Evolutionary conservation across 2,329 filamentous ascomycete genomes (phyloP).

Genomic region (Penicillium olsonii): DNA sequence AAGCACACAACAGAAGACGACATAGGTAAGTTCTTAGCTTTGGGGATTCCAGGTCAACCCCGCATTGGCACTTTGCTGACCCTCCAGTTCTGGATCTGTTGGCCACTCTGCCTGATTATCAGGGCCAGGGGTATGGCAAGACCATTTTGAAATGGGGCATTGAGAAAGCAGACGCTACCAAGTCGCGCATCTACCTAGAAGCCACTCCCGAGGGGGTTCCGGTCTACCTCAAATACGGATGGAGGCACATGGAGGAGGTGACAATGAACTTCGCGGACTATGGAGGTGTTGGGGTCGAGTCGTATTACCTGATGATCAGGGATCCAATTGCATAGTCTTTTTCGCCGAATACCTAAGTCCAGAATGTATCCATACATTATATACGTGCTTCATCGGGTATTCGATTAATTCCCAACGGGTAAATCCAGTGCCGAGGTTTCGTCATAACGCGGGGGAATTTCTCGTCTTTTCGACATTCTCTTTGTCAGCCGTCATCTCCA

Average conservation of each 20-base stretch:
- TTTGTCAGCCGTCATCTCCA: not conserved
- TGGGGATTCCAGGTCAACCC: conserved; percentile 10
- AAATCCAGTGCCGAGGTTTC: conserved; percentile 1
- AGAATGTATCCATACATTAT: too few species aligned
- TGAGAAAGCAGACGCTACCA: conserved; percentile 47
- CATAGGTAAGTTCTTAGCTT: conserved; percentile 30
- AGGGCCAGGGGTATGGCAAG: conserved; percentile 50
- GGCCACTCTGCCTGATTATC: conserved; percentile 45
- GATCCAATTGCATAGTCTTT: conserved; percentile 15
- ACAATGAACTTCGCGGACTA: conserved; percentile 37
- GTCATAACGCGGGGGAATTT: not conserved
- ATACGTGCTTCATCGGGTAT: too few species aligned
- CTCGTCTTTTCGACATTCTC: not conserved
- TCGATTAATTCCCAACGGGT: not conserved
- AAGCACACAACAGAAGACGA: conserved; percentile 23
- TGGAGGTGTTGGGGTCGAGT: conserved; percentile 22
- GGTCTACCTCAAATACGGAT: conserved; percentile 54
- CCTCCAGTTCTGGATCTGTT: conserved; percentile 48
- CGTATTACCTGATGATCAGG: conserved; percentile 29
- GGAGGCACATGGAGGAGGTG: conserved; percentile 42
- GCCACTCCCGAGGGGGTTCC: conserved; percentile 51
- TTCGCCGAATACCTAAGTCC: too few species aligned
- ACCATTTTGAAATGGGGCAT: conserved; percentile 53
- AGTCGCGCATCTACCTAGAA: conserved; percentile 52
- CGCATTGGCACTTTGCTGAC: not conserved